These are phyloP conservation scores for Boletus subparvulus DNA, from an alignment of 768 basidiomycete species.

Conservation along the genomic window DNA sequence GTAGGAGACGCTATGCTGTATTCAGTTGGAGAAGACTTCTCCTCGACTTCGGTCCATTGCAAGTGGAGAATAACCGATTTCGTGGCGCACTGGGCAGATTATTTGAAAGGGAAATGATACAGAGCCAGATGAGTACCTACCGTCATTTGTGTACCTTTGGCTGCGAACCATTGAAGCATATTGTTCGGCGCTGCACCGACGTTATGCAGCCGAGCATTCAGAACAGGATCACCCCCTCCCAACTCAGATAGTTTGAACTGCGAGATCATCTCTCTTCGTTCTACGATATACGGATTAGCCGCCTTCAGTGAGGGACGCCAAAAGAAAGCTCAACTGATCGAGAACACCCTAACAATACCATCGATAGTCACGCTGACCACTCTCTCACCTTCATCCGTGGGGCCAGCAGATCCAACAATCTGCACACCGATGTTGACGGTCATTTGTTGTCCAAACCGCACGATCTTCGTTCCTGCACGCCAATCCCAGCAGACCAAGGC, in stretches of 20 bases:
- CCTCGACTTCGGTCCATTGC: slow-evolving; percentile 79
- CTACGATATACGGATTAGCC: slow-evolving; percentile 29
- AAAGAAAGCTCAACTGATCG: slow-evolving; percentile 63
- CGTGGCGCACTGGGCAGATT: slow-evolving; percentile 68
- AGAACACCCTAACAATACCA: slow-evolving; percentile 87
- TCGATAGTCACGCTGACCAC: slow-evolving; percentile 93
- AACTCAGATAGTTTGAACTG: slow-evolving; percentile 87
- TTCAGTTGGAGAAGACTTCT: slow-evolving; percentile 15
- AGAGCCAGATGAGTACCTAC: slow-evolving; percentile 41
- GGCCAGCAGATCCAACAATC: slow-evolving; percentile 55
- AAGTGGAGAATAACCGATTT: slow-evolving; percentile 84
- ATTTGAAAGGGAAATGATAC: background rate
- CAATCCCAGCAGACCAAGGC: slow-evolving; percentile 87
- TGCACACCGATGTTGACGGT: slow-evolving; percentile 91
- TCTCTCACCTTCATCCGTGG: slow-evolving; percentile 62
- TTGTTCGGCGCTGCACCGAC: slow-evolving; percentile 82
- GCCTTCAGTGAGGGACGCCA: background rate
- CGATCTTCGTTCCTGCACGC: slow-evolving; percentile 85
- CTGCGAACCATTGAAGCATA: slow-evolving; percentile 94
- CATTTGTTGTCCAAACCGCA: slow-evolving; percentile 90
- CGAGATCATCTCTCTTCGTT: slow-evolving; percentile 83
- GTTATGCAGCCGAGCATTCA: slow-evolving; percentile 68
- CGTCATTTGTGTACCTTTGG: slow-evolving; percentile 88
- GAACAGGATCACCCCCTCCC: slow-evolving; percentile 61
- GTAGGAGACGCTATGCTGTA: slow-evolving; percentile 26